Percentiles rank a stretch among this genome's conserved stretches.
These are phyloP conservation scores for Fomes fomentarius DNA, from an alignment of 1,284 basidiomycete species.

Conservation along the genomic window DNA sequence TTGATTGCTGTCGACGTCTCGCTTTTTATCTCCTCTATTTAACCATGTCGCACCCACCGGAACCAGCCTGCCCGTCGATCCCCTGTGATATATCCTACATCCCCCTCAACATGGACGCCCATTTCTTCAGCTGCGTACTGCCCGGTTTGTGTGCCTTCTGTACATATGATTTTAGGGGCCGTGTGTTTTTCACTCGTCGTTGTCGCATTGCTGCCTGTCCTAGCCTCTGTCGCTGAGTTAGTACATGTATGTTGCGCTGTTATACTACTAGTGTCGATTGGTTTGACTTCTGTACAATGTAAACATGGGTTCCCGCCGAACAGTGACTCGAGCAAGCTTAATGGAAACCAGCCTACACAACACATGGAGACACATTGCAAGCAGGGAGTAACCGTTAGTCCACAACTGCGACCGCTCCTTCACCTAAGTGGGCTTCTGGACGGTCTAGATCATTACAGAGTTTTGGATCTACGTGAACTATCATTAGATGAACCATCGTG, in stretches of 20 bases:
- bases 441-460: too few species aligned
- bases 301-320: constrained; percentile 1
- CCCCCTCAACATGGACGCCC: constrained; percentile 11
- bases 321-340: neutral
- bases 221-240: constrained; percentile 24
- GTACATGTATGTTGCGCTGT: constrained; percentile 28
- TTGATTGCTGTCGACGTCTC: constrained; percentile 22
- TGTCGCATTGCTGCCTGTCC: constrained; percentile 26
- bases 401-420: too few species aligned
- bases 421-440: too few species aligned
- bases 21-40: constrained; percentile 30
- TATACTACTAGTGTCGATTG: constrained; percentile 31
- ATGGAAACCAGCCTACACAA: too few species aligned
- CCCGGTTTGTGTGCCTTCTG: constrained; percentile 12
- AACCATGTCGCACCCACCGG: constrained; percentile 15
- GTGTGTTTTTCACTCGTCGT: constrained; percentile 17
- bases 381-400: too few species aligned
- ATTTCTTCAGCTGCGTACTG: constrained; percentile 9
- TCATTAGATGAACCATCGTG: neutral
- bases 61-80: constrained; percentile 12
- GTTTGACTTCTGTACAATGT: constrained; percentile 23
- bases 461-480: too few species aligned
- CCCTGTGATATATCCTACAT: constrained; percentile 10
- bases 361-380: too few species aligned
- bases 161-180: constrained; percentile 19